Evolutionary conservation across 2,329 filamentous ascomycete genomes (phyloP).

Genomic region (Nemania abortiva): DNA sequence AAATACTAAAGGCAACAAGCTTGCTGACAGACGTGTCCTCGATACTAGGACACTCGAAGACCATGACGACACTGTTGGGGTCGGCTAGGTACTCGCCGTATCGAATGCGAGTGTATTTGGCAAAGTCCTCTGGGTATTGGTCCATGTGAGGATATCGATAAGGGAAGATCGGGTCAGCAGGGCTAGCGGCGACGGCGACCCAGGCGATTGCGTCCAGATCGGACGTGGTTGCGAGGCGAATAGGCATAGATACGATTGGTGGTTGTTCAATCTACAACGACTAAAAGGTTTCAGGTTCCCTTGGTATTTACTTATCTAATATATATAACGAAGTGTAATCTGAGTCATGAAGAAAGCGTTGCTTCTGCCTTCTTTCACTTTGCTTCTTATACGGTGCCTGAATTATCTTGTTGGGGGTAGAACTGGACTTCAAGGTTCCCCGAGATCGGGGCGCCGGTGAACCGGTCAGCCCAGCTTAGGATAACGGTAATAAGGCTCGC

Average conservation of each 20-base stretch:
- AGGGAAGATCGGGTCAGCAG: not conserved
- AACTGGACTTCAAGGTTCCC: no score
- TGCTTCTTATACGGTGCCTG: no score
- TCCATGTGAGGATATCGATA: not conserved
- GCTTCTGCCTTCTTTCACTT: no score
- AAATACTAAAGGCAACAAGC: not conserved
- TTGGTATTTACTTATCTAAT: no score
- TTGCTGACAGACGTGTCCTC: not conserved
- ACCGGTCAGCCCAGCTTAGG: no score
- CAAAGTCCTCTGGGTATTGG: slow-evolving; percentile 2
- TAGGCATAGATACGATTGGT: not conserved
- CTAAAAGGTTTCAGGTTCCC: no score
- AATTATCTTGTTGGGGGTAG: no score
- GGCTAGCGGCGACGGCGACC: not conserved
- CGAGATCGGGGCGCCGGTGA: no score
- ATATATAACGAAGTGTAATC: no score
- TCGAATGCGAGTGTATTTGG: not conserved
- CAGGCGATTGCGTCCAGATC: not conserved
- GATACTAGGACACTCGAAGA: not conserved
- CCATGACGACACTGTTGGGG: not conserved
- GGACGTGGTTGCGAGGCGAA: not conserved
- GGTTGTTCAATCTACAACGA: no score
- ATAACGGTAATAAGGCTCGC: no score
- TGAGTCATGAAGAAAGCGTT: no score
- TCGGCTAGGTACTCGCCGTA: not conserved